These are phyloP conservation scores for Leccinum subtestaceum DNA, from an alignment of 768 basidiomycete genomes.

Conservation along the genomic window DNA sequence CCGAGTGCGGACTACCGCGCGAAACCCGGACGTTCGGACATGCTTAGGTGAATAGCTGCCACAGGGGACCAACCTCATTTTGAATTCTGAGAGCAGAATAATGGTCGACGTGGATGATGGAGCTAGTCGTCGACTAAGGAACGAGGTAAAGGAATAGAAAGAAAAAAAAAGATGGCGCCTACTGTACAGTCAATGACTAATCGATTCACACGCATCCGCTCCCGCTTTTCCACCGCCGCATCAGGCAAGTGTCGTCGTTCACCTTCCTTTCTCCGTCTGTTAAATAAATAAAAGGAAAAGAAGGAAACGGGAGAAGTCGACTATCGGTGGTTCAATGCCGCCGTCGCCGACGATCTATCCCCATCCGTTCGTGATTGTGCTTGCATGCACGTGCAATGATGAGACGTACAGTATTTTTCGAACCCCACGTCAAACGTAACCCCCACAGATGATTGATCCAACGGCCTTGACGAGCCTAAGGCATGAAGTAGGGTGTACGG, in stretches of 20 bases:
- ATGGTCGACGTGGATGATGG: neutral
- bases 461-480: neutral
- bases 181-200: conserved; percentile 26
- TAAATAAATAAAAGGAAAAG: neutral
- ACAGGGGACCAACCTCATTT: too few species aligned
- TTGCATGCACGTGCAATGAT: neutral
- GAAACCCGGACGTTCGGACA: neutral
- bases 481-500: neutral
- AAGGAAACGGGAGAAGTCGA: neutral
- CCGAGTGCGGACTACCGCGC: too few species aligned
- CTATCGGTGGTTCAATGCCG: neutral
- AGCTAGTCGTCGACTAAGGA: neutral
- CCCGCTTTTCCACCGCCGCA: neutral
- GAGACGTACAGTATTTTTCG: neutral
- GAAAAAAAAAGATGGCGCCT: neutral
- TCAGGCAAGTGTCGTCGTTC: conserved; percentile 27
- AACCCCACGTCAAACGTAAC: neutral
- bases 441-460: neutral
- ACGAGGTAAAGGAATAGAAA: neutral
- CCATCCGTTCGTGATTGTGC: neutral
- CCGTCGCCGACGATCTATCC: neutral
- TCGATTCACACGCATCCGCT: conserved; percentile 15
- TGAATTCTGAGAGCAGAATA: neutral
- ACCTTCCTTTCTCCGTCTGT: neutral
- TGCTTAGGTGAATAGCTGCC: neutral